A percentile compares a stretch with the other conserved stretches of the same genome.
Conservation (phyloP, 2,329 filamentous ascomycete genomes). For the Trichoderma sp. region DNA sequence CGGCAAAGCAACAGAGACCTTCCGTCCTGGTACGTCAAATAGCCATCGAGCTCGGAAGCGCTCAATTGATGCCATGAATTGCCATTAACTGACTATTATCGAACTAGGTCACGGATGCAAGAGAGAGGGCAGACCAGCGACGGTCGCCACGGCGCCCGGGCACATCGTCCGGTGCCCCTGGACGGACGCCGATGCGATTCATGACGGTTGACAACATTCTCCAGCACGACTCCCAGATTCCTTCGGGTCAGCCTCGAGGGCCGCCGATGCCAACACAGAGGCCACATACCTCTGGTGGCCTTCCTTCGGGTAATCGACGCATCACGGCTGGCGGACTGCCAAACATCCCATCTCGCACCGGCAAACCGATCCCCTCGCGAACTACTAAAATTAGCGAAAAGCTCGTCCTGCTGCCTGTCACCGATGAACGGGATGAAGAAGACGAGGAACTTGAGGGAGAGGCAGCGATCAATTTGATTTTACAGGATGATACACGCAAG, state of each 20-base stretch:
- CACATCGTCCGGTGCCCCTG: constrained; percentile 30
- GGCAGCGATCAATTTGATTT: constrained; percentile 34
- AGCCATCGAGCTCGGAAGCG: background rate
- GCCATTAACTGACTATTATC: constrained; percentile 14
- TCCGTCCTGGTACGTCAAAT: constrained; percentile 54
- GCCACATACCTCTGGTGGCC: constrained; percentile 23
- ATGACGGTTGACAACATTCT: constrained; percentile 94
- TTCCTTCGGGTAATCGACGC: constrained; percentile 26
- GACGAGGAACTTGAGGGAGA: constrained; percentile 58
- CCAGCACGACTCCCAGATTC: constrained; percentile 90
- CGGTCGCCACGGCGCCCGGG: constrained; percentile 35
- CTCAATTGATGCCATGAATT: background rate
- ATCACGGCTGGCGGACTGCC: constrained; percentile 40
- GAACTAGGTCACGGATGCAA: constrained; percentile 38
- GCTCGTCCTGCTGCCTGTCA: constrained; percentile 88
- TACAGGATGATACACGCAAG: constrained; percentile 57
- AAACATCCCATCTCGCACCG: constrained; percentile 42
- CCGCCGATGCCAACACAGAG: constrained; percentile 54
- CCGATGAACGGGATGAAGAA: constrained; percentile 56
- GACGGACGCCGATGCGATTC: constrained; percentile 60
- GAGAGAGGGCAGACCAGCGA: constrained; percentile 36
- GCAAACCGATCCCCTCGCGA: constrained; percentile 69
- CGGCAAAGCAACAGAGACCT: constrained; percentile 53
- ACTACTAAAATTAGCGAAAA: constrained; percentile 96
- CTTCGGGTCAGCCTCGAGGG: constrained; percentile 82